Base-by-base conservation (phyloP, 495 filamentous ascomycete genomes). In the Sporormia fimetaria region DNA sequence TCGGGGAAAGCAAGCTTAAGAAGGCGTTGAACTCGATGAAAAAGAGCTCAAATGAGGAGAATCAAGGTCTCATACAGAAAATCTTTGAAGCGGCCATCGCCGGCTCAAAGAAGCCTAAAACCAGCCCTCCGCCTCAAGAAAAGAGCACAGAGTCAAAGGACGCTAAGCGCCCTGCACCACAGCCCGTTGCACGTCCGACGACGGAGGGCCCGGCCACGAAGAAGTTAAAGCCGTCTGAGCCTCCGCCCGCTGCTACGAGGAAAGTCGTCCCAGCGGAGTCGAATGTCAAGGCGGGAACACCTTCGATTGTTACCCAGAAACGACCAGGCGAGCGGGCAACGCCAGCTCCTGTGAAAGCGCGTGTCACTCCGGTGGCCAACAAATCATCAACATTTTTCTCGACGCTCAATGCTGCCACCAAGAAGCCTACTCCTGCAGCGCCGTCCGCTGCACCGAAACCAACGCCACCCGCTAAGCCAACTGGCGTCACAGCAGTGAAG, bases 1-100 rank as follows among this genome's bases (percentile, higher is more conserved):
- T 83, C 15, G 67, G 74, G 37, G 76, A 71, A 41, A 74, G 75
- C 14, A 87, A 87, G 49, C 64, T 90, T 26, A 66, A 73, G 21
- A 76, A 74, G 38, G 57, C 80, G 9, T 59, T 76, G 2, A 70
- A 72, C 3, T 71, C 74, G 33, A 74, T 81, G 30, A 62, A 70
- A 17, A 82, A 80, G 56, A 74, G 74, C 41, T 80, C 82, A 3
- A 75, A 78, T 38, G 70, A 71, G 3, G 63, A 74, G 24, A 71
- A 70, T 3, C 79, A 77, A 44, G 62, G 54, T 6, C 59, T 74
- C 12, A 69, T 71, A 1, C 73, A 80, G 54, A 65, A 63, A 35
- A 69, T 80, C 14, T 43, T 71, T 15, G 68, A 74, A 14, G 73
- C 72, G 47, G 74, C 74, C 22, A 68, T 64, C 49, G 51, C 64